Evolutionary conservation across 805 yeast genomes (phyloP).

Genomic region (Candida ulmi): DNA sequence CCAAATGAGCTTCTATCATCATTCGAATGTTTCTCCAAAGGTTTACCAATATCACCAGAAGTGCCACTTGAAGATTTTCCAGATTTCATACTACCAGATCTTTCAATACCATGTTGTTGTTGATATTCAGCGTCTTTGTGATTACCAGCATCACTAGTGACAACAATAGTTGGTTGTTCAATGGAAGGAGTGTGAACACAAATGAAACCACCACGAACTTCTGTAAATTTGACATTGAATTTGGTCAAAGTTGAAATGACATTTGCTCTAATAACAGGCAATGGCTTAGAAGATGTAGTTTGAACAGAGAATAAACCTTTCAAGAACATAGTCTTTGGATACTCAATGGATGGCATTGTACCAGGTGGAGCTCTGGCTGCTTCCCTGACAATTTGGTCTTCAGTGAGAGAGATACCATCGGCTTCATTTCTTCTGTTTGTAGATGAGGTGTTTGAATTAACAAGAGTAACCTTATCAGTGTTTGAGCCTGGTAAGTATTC

Average conservation of each 20-base stretch:
- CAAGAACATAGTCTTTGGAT: constrained; percentile 82
- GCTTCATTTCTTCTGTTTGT: constrained; percentile 6
- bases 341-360: constrained; percentile 90
- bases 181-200: constrained; percentile 64
- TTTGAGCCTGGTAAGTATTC: constrained; percentile 32
- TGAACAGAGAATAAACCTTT: constrained; percentile 94
- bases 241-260: constrained; percentile 71
- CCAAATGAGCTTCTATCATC: constrained; percentile 9
- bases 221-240: constrained; percentile 76
- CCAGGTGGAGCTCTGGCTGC: constrained; percentile 62
- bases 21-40: constrained; percentile 8
- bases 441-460: constrained; percentile 14
- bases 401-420: constrained; percentile 30
- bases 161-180: constrained; percentile 4
- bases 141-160: constrained; percentile 3
- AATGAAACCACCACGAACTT: constrained; percentile 90
- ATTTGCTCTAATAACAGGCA: constrained; percentile 82
- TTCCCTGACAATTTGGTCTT: constrained; percentile 40
- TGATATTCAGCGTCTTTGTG: constrained; percentile 2
- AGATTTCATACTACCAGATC: constrained; percentile 4
- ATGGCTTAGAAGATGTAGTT: constrained; percentile 88
- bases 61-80: constrained; percentile 13
- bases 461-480: constrained; percentile 14
- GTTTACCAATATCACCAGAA: constrained; percentile 2
- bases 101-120: constrained; percentile 1